Percentiles rank a stretch among this genome's conserved stretches.
These are phyloP conservation scores for Calonectria multiphialidica DNA, from an alignment of 2,329 filamentous ascomycete genomes.

Conservation along the genomic window DNA sequence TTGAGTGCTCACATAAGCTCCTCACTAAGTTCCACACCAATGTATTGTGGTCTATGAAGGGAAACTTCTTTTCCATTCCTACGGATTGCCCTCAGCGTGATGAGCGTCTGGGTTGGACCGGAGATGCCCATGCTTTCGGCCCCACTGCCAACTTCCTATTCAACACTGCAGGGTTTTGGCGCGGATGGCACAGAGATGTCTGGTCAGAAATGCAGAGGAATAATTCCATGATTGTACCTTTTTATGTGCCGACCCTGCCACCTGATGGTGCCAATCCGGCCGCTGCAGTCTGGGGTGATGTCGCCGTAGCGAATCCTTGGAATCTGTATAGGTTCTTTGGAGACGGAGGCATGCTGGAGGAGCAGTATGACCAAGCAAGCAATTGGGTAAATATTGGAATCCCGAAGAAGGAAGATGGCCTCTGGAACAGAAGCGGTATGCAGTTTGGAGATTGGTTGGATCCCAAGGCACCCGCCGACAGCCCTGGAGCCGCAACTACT, in stretches of 20 bases:
- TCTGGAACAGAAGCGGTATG: conserved; percentile 24
- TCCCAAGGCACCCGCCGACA: conserved; percentile 53
- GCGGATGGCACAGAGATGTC: conserved; percentile 32
- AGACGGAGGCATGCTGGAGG: conserved; percentile 2
- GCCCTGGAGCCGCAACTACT: conserved; percentile 53
- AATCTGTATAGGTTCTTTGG: conserved; percentile 24
- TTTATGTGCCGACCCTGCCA: conserved; percentile 15
- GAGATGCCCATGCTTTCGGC: conserved; percentile 62
- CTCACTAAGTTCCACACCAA: conserved; percentile 69
- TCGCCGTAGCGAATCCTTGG: conserved; percentile 27
- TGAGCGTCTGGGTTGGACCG: conserved; percentile 65
- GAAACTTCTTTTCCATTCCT: conserved; percentile 68
- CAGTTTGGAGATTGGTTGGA: conserved; percentile 63
- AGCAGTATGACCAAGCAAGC: conserved; percentile 11
- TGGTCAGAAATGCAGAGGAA: conserved; percentile 32
- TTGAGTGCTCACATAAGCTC: conserved; percentile 62
- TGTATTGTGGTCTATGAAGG: conserved; percentile 66
- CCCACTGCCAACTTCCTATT: conserved; percentile 66
- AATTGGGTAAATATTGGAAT: conserved; percentile 8
- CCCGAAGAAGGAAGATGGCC: conserved; percentile 8
- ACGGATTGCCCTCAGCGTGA: conserved; percentile 70
- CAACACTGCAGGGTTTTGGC: conserved; percentile 60
- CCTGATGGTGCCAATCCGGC: not conserved
- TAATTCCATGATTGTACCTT: conserved; percentile 14
- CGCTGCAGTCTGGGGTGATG: conserved; percentile 30